Evolutionary conservation across 106 monocot genomes (phyloP), one percentile per base, ranked within the genome.

Genomic region (Acorus gramineus): DNA sequence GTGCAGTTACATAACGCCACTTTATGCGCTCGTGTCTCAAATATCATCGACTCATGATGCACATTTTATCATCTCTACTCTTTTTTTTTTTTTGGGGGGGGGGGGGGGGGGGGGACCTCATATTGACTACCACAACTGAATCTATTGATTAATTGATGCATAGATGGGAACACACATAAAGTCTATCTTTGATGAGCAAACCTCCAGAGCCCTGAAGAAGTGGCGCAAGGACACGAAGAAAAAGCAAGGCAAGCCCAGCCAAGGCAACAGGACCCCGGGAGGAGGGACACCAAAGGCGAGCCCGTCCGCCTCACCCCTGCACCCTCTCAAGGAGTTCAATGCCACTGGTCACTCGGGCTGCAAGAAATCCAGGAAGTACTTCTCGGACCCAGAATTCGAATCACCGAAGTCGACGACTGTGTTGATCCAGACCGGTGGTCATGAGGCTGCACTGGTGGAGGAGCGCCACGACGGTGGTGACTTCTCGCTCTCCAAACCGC

Each of bases 1-100:
- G 7, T 84, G 84, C 73, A 84, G 84, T 69, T 85, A 78, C 59
- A 81, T 74, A 28, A 85, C 81, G 10, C 74, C 80, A 5, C 77
- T 85, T 12, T 81, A 85, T 57, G 85, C 85, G 12, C 49, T 85
- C 6, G 78, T 81, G 6, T 78, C 85, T 55, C 85, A 85, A 62
- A 77, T 81, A 70, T 56, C 69, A 28, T 28, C 28, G 1, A 28
- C 28, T 28, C 28, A 57, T 59, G 2, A 13, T 46, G 6, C 11
- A 6, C 46, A 61, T 7, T 11, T 13, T 13, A 1, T 44, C 28
- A 28, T 28, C 28, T 28, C 0, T 28, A 47, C 46, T 47, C 0
- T 60, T 54, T 59, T 7, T 49, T 6, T 55, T 2, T 8, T 12
- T 5, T n/a, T n/a, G n/a, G n/a, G n/a, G n/a, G n/a, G n/a, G n/a